These are phyloP conservation scores for Penicillium corylophilum DNA, from an alignment of 2,329 filamentous ascomycete genomes.

Conservation along the genomic window DNA sequence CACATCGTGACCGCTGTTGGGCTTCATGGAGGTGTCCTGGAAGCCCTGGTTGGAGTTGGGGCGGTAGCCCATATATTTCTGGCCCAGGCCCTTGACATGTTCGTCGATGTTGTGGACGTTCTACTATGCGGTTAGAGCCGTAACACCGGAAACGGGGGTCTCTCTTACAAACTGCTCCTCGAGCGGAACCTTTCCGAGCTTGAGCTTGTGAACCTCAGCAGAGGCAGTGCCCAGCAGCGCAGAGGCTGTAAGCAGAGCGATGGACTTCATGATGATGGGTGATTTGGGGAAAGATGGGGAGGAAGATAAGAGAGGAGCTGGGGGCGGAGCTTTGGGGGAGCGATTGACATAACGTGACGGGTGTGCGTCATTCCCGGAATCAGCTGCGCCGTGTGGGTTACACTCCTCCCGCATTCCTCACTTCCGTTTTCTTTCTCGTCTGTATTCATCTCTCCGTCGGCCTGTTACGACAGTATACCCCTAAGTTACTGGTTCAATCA, in stretches of 20 bases:
- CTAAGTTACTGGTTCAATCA: background rate
- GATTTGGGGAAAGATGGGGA: slow-evolving; percentile 15
- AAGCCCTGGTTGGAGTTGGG: slow-evolving; percentile 60
- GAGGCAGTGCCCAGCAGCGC: slow-evolving; percentile 78
- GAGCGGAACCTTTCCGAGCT: slow-evolving; percentile 94
- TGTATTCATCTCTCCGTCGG: background rate
- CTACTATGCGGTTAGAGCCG: slow-evolving; percentile 45
- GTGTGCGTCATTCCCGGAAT: slow-evolving; percentile 25
- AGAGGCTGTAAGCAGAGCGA: slow-evolving; percentile 73
- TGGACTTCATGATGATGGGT: slow-evolving; percentile 71
- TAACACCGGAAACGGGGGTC: slow-evolving; percentile 2
- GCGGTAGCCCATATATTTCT: slow-evolving; percentile 92
- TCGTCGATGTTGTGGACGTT: slow-evolving; percentile 74
- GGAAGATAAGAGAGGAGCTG: slow-evolving; percentile 31
- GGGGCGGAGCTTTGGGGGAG: slow-evolving; percentile 17
- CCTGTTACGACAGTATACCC: background rate
- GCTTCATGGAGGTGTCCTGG: slow-evolving; percentile 67
- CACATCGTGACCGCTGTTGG: slow-evolving; percentile 71
- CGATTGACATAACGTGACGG: slow-evolving; percentile 29
- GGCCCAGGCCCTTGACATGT: slow-evolving; percentile 78
- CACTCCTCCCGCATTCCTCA: slow-evolving; percentile 6
- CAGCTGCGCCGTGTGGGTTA: slow-evolving; percentile 18
- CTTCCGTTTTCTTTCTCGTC: slow-evolving; percentile 1
- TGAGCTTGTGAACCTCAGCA: slow-evolving; percentile 91
- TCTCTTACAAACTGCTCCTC: slow-evolving; percentile 82